phyloP scores from a whole-genome alignment of 768 basidiomycete species.

The Suillus sp. region DNA sequence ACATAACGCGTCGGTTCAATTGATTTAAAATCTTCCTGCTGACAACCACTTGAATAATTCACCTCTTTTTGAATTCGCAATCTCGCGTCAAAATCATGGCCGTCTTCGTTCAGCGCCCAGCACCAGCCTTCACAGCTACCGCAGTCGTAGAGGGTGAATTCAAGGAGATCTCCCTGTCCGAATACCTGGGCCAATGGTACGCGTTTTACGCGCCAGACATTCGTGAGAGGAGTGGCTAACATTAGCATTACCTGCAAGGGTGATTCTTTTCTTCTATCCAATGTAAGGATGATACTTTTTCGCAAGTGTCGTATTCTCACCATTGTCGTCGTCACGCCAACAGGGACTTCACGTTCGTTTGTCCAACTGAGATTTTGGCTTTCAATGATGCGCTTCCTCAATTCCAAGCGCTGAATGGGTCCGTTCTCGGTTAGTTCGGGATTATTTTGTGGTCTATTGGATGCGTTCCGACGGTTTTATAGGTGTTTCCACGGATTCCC shows the following conservation, averaged over 20 bases:
- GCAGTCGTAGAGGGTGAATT: slow-evolving; percentile 79
- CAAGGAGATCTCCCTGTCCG: slow-evolving; percentile 70
- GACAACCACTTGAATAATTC: slow-evolving; percentile 13
- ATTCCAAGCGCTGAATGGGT: slow-evolving; percentile 73
- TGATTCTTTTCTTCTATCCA: slow-evolving; percentile 94
- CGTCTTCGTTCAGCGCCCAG: slow-evolving; percentile 79
- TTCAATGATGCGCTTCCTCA: slow-evolving; percentile 85
- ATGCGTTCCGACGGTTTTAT: slow-evolving; percentile 13
- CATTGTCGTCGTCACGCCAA: background rate
- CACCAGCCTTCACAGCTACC: slow-evolving; percentile 76
- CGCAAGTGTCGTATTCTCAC: background rate
- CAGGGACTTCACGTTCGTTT: slow-evolving; percentile 88
- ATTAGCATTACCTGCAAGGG: slow-evolving; percentile 49
- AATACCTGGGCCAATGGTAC: slow-evolving; percentile 83
- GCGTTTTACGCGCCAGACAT: slow-evolving; percentile 21
- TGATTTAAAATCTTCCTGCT: slow-evolving; percentile 12
- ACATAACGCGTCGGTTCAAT: slow-evolving; percentile 31
- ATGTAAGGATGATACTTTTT: slow-evolving; percentile 54
- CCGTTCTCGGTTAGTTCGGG: slow-evolving; percentile 65
- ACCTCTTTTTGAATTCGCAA: background rate
- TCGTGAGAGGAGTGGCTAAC: slow-evolving; percentile 8
- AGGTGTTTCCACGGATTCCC: slow-evolving; percentile 88
- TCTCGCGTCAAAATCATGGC: slow-evolving; percentile 26
- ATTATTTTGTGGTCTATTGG: background rate
- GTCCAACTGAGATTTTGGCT: slow-evolving; percentile 94